phyloP scores from a whole-genome alignment of 257 asterid genomes.

The Gentiana macrophylla region DNA sequence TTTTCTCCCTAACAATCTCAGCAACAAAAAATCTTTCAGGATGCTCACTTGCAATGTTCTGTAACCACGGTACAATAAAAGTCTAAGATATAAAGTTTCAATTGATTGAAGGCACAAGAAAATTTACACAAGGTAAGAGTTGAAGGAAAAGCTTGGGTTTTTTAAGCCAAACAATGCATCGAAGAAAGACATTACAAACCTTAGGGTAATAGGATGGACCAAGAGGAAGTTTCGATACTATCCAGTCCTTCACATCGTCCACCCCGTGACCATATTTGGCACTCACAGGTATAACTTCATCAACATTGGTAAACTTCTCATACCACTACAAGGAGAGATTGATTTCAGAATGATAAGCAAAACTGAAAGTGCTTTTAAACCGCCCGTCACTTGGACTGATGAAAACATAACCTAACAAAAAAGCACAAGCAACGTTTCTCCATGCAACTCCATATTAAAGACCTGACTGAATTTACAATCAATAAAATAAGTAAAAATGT shows the following conservation, averaged over 20 bases:
- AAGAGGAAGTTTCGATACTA: slow-evolving; percentile 73
- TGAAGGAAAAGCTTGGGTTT: not conserved
- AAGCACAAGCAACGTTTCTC: not conserved
- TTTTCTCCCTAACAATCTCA: slow-evolving; percentile 90
- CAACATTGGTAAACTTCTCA: slow-evolving; percentile 78
- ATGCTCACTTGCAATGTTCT: slow-evolving; percentile 96
- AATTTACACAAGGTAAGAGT: too few species aligned
- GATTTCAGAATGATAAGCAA: slow-evolving; percentile 3
- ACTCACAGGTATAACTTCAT: slow-evolving; percentile 98
- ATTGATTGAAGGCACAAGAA: too few species aligned
- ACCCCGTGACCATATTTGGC: slow-evolving; percentile 96
- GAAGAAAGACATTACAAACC: slow-evolving; percentile 27
- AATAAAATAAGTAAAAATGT: too few species aligned
- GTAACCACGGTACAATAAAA: slow-evolving; percentile 11
- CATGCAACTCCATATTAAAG: too few species aligned
- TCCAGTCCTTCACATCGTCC: slow-evolving; percentile 94
- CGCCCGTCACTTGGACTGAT: not conserved
- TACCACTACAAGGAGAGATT: slow-evolving; percentile 56
- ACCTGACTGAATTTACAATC: too few species aligned
- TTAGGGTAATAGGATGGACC: slow-evolving; percentile 93
- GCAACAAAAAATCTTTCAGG: slow-evolving; percentile 93
- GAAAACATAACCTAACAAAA: not conserved
- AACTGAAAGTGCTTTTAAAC: not conserved
- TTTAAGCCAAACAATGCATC: not conserved
- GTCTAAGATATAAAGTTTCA: not conserved